phyloP scores from a whole-genome alignment of 164 flowering plant species.

The Hamamelis virginiana region DNA sequence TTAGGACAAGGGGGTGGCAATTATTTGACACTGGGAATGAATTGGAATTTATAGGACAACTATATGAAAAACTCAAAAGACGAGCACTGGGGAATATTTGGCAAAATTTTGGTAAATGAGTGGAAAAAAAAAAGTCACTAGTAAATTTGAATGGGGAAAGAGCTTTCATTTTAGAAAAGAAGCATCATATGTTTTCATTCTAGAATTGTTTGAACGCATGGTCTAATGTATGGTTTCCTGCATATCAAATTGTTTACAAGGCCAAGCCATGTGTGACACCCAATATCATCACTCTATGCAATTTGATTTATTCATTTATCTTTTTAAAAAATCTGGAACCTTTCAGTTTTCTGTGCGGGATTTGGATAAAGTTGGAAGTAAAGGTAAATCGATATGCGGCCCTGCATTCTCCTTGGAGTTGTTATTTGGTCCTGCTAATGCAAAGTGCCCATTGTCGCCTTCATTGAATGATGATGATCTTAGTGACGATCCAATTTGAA shows the following conservation, averaged over 20 bases:
- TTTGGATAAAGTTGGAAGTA: constrained; percentile 72
- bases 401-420: constrained; percentile 78
- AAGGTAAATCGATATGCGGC: constrained; percentile 65
- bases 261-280: background rate
- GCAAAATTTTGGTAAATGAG: too few relatives aligned
- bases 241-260: background rate
- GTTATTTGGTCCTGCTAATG: constrained; percentile 71
- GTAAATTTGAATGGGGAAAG: too few relatives aligned
- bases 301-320: background rate
- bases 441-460: constrained; percentile 15
- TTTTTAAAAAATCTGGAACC: background rate
- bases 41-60: too few relatives aligned
- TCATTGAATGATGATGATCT: constrained; percentile 15
- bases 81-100: too few relatives aligned
- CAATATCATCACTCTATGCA: background rate
- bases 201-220: too few relatives aligned
- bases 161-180: too few relatives aligned
- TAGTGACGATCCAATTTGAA: constrained; percentile 3
- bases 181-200: too few relatives aligned
- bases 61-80: too few relatives aligned
- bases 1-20: too few relatives aligned
- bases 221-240: background rate
- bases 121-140: too few relatives aligned
- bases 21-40: too few relatives aligned
- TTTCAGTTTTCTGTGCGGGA: constrained; percentile 58